These are phyloP conservation scores for Ganoderma resinaceum DNA, from an alignment of 1,284 basidiomycete species.

Conservation along the genomic window DNA sequence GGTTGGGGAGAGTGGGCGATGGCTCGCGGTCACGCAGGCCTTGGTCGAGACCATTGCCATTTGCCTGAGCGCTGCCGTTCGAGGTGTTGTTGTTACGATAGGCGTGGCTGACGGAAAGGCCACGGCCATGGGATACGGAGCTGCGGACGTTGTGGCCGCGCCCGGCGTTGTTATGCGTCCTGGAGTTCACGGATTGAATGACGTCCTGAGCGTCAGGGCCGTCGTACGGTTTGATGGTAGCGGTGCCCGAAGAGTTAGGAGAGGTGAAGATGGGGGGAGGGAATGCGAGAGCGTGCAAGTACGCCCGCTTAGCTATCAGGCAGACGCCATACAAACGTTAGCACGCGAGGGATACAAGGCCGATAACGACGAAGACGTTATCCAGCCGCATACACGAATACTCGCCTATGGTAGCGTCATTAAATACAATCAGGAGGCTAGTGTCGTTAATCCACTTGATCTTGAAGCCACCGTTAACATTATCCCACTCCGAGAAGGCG, in stretches of 20 bases:
- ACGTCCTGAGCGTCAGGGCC: conserved; percentile 91
- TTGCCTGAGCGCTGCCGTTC: conserved; percentile 45
- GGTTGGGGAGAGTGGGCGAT: conserved; percentile 80
- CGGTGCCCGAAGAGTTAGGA: conserved; percentile 59
- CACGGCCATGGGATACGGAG: conserved; percentile 42
- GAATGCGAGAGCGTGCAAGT: conserved; percentile 85
- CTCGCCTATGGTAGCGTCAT: conserved; percentile 83
- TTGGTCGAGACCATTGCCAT: conserved; percentile 45
- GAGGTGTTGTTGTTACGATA: conserved; percentile 54
- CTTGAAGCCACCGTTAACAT: conserved; percentile 89
- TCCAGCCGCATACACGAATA: conserved; percentile 28
- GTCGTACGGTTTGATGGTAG: conserved; percentile 87
- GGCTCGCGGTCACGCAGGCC: conserved; percentile 67
- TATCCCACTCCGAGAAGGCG: conserved; percentile 92
- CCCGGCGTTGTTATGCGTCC: conserved; percentile 67
- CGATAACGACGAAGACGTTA: background rate
- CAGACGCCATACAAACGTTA: conserved; percentile 16
- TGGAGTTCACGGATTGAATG: conserved; percentile 87
- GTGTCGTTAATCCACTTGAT: conserved; percentile 99
- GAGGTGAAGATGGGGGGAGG: conserved; percentile 78
- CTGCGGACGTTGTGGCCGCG: conserved; percentile 71
- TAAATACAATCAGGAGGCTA: conserved; percentile 94
- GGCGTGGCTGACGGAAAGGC: conserved; percentile 66
- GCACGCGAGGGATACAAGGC: conserved; percentile 19
- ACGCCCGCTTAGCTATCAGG: conserved; percentile 87